Base-by-base conservation (phyloP, 192 early-diverging fungal genomes). In the Coemansia sp. region DNA sequence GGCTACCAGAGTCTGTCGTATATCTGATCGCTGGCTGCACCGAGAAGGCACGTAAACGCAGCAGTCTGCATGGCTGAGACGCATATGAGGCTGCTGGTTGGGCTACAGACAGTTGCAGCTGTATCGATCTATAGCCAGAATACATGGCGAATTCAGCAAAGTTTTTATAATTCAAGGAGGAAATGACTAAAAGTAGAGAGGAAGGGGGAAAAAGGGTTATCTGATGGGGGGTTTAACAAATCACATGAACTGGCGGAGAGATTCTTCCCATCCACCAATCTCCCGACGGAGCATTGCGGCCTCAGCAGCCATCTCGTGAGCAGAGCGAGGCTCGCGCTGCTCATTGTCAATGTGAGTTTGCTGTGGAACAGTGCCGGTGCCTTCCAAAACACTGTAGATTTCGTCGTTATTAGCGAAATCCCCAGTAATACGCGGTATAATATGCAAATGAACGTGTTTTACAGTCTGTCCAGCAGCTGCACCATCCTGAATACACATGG, bases 351-450 rank as follows among this genome's bases (percentile, higher is more conserved):
- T 76, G 12, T 38, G 45, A 2, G 45, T 51, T 31, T 23, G 48
- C 21, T 44, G 53, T 23, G 54, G 60, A 20, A 43, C 30, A 26
- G 15, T 56, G 51, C 47, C 64, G 50, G 38, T 84, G 64, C 55
- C 60, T 36, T 93, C 79, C 41, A 96, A 83, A 17, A 85, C 91
- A 17, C 72, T 69, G 53, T 95, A 94, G 38, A 95, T 87, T 36
- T 93, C 90, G 67, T 98, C 92, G 53, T 95, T 96, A 52, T 88
- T 79, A 11, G 76, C 73, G 76, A 81, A 94, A 60, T 98, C 93
- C 21, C 88, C 88, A 14, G 68, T 58, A 31, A 66, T 76, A 9
- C 95, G 82, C 36, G 95, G 93, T 38, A 98, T 91, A 21, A 98
- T 58, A 69, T 98, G 96, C 23, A 96, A 66, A 55, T 98, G 96